Percentiles rank a stretch among this genome's conserved stretches.
phyloP scores from a whole-genome alignment of 108 stramenopile genomes.

The Cyclotella choctawhatcheeana region DNA sequence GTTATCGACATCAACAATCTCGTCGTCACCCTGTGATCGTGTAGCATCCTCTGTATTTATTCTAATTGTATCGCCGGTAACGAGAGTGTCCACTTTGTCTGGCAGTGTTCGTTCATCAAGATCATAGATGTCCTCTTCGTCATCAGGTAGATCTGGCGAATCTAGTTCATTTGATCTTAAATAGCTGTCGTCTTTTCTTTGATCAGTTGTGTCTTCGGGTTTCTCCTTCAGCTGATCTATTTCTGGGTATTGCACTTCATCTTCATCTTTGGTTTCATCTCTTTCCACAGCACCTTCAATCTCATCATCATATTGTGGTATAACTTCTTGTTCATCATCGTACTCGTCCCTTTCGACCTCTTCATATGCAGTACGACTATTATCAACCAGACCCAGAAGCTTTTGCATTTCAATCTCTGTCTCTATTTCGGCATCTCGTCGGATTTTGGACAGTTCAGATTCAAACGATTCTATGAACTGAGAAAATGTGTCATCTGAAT shows the following conservation, averaged over 20 bases:
- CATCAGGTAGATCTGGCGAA: not conserved
- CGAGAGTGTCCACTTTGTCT: not conserved
- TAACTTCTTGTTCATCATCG: not conserved
- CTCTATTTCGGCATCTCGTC: constrained; percentile 45
- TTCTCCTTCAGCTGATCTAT: not conserved
- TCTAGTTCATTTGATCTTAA: not conserved
- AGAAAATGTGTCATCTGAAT: constrained; percentile 20
- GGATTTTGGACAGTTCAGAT: constrained; percentile 49
- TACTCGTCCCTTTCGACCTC: constrained; percentile 14
- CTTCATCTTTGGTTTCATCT: not conserved
- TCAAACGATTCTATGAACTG: constrained; percentile 48
- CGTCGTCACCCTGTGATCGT: not conserved
- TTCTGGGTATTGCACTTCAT: not conserved
- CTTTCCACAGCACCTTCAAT: not conserved
- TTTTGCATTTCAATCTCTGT: constrained; percentile 47
- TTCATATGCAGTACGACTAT: not conserved
- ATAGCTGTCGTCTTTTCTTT: not conserved
- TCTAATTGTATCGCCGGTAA: not conserved
- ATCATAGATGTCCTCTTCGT: not conserved
- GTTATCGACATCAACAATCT: not conserved
- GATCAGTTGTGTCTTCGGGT: not conserved
- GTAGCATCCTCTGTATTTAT: not conserved
- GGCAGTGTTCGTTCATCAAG: not conserved
- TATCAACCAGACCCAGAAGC: constrained; percentile 22
- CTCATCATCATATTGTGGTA: not conserved